Evolutionary conservation across 2,329 filamentous ascomycete species (phyloP).

Genomic region (Aspergillus thermomutatus): DNA sequence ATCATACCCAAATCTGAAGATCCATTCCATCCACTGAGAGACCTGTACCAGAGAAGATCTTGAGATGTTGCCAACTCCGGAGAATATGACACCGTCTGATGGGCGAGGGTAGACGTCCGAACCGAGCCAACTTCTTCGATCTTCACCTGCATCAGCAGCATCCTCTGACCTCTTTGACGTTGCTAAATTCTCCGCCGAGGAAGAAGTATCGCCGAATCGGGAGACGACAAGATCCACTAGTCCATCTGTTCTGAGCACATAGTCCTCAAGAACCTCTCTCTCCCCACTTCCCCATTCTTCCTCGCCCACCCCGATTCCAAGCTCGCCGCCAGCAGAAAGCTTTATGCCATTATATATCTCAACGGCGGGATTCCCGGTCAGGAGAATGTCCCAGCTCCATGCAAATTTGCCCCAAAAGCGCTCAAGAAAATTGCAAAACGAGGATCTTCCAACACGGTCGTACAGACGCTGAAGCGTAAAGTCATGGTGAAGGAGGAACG

Average conservation of each 20-base stretch:
- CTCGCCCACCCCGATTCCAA: constrained; percentile 91
- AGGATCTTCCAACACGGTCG: constrained; percentile 59
- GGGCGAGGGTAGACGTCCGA: constrained; percentile 63
- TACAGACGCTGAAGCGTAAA: constrained; percentile 69
- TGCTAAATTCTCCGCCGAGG: constrained; percentile 22
- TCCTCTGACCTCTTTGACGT: constrained; percentile 12
- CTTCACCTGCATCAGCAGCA: constrained; percentile 17
- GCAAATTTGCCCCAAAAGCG: constrained; percentile 76
- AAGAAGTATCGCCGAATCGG: constrained; percentile 66
- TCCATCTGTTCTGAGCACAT: constrained; percentile 74
- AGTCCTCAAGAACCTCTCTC: constrained; percentile 87
- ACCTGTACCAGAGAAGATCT: constrained; percentile 68
- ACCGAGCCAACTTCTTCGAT: constrained; percentile 66
- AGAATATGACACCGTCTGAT: constrained; percentile 81
- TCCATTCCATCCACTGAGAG: constrained; percentile 81
- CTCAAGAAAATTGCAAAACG: constrained; percentile 69
- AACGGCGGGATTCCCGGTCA: constrained; percentile 83
- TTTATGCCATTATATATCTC: constrained; percentile 81
- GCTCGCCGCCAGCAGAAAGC: constrained; percentile 82
- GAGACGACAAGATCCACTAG: constrained; percentile 85
- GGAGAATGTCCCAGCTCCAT: constrained; percentile 75
- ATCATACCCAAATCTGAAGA: constrained; percentile 78
- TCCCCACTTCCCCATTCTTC: constrained; percentile 94
- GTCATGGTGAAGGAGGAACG: constrained; percentile 86
- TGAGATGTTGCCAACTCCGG: constrained; percentile 72